These are phyloP conservation scores for Paratrypanosoma confusum DNA, from an alignment of 208 protist genomes.

Conservation along the genomic window DNA sequence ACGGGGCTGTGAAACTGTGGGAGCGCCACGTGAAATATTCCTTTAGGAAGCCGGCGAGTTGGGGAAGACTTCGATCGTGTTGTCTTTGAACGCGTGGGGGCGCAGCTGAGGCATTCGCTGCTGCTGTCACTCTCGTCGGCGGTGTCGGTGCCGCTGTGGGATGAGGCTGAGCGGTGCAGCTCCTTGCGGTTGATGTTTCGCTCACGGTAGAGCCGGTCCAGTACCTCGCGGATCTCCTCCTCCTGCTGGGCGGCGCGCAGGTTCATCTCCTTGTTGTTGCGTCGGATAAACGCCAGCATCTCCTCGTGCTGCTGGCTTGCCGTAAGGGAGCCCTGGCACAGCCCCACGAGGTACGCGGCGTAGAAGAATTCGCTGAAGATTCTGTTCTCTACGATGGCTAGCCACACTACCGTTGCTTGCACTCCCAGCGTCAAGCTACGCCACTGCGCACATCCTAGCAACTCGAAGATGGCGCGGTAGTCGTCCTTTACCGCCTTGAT, in stretches of 20 bases:
- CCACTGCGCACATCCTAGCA: too few species aligned
- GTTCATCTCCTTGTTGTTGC: background rate
- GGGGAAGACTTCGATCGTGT: background rate
- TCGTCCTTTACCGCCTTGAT: too few species aligned
- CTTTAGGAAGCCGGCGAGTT: background rate
- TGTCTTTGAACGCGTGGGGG: background rate
- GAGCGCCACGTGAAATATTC: background rate
- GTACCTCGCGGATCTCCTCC: conserved; percentile 6
- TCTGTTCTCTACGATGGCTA: conserved; percentile 11
- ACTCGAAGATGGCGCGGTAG: too few species aligned
- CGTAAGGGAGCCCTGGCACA: conserved; percentile 2
- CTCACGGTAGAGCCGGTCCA: conserved; percentile 7
- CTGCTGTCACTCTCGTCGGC: background rate
- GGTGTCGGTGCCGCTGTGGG: background rate
- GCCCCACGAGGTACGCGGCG: conserved; percentile 10
- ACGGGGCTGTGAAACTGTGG: too few species aligned
- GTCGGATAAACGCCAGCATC: conserved; percentile 7
- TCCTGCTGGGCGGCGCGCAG: conserved; percentile 3
- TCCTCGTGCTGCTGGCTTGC: conserved; percentile 3
- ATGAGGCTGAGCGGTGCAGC: background rate
- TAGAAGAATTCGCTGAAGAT: conserved; percentile 23
- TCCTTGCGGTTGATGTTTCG: background rate
- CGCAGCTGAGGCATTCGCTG: background rate
- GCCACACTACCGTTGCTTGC: conserved; percentile 7
- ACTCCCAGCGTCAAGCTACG: conserved; percentile 7